These are phyloP conservation scores for Rhytidiadelphus loreus DNA, from an alignment of 225 moss, liverwort and hornwort genomes.

Conservation along the genomic window DNA sequence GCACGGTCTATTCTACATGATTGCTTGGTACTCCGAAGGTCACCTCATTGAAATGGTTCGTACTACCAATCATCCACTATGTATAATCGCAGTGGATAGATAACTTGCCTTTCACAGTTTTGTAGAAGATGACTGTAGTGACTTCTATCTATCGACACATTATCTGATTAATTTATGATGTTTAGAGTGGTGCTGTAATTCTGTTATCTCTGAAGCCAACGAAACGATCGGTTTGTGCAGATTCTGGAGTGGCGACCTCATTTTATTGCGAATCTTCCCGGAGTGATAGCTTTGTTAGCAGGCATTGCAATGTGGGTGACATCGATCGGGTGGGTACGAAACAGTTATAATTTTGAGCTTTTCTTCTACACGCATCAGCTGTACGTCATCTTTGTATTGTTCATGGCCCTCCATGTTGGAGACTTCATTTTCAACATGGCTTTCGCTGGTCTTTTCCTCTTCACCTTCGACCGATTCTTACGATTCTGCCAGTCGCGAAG, in stretches of 20 bases:
- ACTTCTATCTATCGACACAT: neutral
- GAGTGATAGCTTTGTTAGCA: constrained; percentile 48
- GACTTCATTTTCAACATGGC: constrained; percentile 54
- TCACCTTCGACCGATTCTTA: constrained; percentile 76
- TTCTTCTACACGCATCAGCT: constrained; percentile 98
- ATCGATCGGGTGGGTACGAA: constrained; percentile 67
- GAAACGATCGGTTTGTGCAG: constrained; percentile 19
- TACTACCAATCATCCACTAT: neutral
- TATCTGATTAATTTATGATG: neutral
- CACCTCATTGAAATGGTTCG: constrained; percentile 53
- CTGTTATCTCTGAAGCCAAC: neutral
- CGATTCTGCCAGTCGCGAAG: constrained; percentile 52
- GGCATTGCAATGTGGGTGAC: constrained; percentile 85
- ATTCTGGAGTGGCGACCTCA: constrained; percentile 37
- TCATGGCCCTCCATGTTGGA: constrained; percentile 73
- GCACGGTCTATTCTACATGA: constrained; percentile 52
- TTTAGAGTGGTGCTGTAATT: neutral
- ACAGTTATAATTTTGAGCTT: constrained; percentile 55
- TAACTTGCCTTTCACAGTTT: neutral
- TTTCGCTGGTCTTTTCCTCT: constrained; percentile 74
- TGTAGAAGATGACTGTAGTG: neutral
- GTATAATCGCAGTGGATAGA: neutral
- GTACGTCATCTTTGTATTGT: constrained; percentile 60
- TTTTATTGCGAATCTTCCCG: constrained; percentile 55
- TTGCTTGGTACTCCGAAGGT: constrained; percentile 56